These are phyloP conservation scores for Hanseniaspora jakobsenii DNA, from an alignment of 805 yeast species.

Conservation along the genomic window DNA sequence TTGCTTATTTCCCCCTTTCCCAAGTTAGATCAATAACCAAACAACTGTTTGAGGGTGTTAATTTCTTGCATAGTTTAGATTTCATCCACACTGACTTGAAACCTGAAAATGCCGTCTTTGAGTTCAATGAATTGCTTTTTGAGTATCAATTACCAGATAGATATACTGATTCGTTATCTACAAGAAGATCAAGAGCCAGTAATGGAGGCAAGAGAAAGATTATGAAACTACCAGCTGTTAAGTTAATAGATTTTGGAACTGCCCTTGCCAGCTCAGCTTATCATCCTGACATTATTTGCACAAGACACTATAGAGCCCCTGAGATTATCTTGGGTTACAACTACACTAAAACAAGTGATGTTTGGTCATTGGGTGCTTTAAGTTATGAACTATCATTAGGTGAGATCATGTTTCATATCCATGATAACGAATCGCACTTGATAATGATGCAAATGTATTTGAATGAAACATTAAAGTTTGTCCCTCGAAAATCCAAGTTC, in stretches of 20 bases:
- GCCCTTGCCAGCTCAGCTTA: slow-evolving; percentile 90
- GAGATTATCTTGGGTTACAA: slow-evolving; percentile 90
- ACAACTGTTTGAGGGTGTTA: slow-evolving; percentile 74
- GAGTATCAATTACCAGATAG: slow-evolving; percentile 22
- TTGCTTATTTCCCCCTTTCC: slow-evolving; percentile 83
- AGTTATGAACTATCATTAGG: slow-evolving; percentile 86
- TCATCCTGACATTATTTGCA: slow-evolving; percentile 83
- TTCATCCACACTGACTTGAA: slow-evolving; percentile 91
- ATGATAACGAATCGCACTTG: slow-evolving; percentile 85
- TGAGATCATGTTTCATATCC: slow-evolving; percentile 87
- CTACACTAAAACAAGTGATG: slow-evolving; percentile 93
- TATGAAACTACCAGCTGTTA: slow-evolving; percentile 66
- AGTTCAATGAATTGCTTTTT: slow-evolving; percentile 22
- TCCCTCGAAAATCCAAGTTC: slow-evolving; percentile 7
- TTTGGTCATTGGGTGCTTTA: slow-evolving; percentile 95
- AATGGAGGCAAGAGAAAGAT: slow-evolving; percentile 26
- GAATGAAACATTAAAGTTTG: slow-evolving; percentile 6
- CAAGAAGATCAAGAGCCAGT: slow-evolving; percentile 26
- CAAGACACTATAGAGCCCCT: slow-evolving; percentile 94
- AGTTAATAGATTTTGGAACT: slow-evolving; percentile 92
- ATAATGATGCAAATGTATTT: slow-evolving; percentile 80
- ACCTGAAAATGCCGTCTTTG: slow-evolving; percentile 80
- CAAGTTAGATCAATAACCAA: slow-evolving; percentile 82
- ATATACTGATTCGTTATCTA: slow-evolving; percentile 20
- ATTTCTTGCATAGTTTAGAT: slow-evolving; percentile 78